phyloP scores from a whole-genome alignment of 345 rosid species.

The Aquilaria malaccensis region DNA sequence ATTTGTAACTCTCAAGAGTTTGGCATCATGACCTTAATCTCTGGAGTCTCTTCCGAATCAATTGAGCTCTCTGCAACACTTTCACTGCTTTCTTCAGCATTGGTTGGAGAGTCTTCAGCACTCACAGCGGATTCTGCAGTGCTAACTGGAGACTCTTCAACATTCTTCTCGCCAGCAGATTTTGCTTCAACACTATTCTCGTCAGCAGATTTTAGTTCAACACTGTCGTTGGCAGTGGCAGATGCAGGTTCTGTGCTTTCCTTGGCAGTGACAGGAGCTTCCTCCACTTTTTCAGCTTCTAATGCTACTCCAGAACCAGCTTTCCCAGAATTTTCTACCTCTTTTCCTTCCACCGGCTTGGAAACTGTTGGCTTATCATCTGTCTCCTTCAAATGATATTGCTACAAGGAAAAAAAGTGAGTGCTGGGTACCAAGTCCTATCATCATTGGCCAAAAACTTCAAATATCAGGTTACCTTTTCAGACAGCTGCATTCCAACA shows the following conservation, averaged over 20 bases:
- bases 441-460: too few relatives aligned
- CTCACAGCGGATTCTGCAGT: too few relatives aligned
- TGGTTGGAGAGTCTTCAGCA: slow-evolving; percentile 4
- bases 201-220: slow-evolving; percentile 32
- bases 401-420: slow-evolving; percentile 27
- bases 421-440: background rate
- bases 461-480: background rate
- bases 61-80: background rate
- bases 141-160: too few relatives aligned
- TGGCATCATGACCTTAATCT: slow-evolving; percentile 53
- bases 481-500: background rate
- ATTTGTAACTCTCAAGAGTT: background rate
- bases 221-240: slow-evolving; percentile 23
- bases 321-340: slow-evolving; percentile 32
- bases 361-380: slow-evolving; percentile 39
- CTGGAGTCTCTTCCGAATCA: slow-evolving; percentile 56
- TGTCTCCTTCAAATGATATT: slow-evolving; percentile 62
- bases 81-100: slow-evolving; percentile 10
- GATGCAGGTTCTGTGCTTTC: slow-evolving; percentile 32
- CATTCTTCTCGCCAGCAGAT: slow-evolving; percentile 33
- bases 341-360: slow-evolving; percentile 50
- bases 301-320: slow-evolving; percentile 34
- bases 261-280: slow-evolving; percentile 28
- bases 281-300: slow-evolving; percentile 36
- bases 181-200: slow-evolving; percentile 28